Conservation (phyloP, 2,329 filamentous ascomycete species). For the Aspergillus sp. region DNA sequence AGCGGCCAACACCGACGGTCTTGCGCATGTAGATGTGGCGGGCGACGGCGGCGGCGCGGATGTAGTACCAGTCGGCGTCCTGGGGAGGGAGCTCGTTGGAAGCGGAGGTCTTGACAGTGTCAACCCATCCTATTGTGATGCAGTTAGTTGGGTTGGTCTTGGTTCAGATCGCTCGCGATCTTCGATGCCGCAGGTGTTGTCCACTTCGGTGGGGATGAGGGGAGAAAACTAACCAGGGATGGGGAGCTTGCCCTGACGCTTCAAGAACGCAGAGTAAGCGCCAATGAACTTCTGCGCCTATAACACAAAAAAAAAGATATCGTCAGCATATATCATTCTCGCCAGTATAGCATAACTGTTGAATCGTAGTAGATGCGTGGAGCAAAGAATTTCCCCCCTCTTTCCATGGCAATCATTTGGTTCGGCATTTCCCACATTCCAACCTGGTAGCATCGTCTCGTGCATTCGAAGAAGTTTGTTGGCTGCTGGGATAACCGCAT, state of each 20-base stretch:
- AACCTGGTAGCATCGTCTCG: background rate
- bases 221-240: constrained; percentile 60
- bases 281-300: constrained; percentile 68
- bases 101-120: constrained; percentile 97
- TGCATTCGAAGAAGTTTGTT: background rate
- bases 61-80: constrained; percentile 94
- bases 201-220: background rate
- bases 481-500: background rate
- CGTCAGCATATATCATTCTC: constrained; percentile 14
- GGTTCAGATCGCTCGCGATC: background rate
- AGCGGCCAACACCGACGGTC: constrained; percentile 96
- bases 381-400: background rate
- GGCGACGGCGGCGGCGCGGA: constrained; percentile 89
- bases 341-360: background rate
- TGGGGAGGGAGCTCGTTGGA: constrained; percentile 97
- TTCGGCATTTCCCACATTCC: background rate
- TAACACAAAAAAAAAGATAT: constrained; percentile 19
- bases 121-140: constrained; percentile 76
- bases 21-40: constrained; percentile 99
- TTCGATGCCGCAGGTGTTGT: background rate
- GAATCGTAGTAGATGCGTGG: background rate
- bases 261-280: constrained; percentile 68
- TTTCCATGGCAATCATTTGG: background rate
- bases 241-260: constrained; percentile 69
- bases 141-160: background rate